phyloP scores from a whole-genome alignment of 768 basidiomycete species.

The Exidia glandulosa region DNA sequence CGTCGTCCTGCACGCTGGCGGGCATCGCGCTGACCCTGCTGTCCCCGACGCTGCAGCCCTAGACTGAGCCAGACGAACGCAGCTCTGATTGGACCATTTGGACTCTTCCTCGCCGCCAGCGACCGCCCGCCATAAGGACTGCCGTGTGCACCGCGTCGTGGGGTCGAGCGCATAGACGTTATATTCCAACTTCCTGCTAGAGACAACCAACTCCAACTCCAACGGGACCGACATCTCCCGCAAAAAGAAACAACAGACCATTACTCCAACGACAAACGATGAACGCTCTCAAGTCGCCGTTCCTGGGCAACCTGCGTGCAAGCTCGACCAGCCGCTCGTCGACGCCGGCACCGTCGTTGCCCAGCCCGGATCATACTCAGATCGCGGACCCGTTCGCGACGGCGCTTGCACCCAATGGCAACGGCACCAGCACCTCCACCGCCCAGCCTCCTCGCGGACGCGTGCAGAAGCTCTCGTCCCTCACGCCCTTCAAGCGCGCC shows the following conservation, averaged over 20 bases:
- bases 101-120: conserved; percentile 45
- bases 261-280: conserved; percentile 27
- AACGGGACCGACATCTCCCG: too few relatives aligned
- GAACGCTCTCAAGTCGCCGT: conserved; percentile 56
- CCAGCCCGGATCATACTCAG: neutral
- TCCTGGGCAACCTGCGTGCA: conserved; percentile 40
- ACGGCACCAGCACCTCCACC: conserved; percentile 12
- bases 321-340: conserved; percentile 44
- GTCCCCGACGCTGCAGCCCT: neutral
- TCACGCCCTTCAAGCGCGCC: conserved; percentile 47
- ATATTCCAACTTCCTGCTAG: conserved; percentile 8
- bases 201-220: conserved; percentile 4
- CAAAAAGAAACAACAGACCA: conserved; percentile 6
- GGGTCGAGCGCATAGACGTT: conserved; percentile 27
- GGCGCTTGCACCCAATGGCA: conserved; percentile 15
- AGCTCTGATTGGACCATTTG: conserved; percentile 51
- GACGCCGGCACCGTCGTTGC: conserved; percentile 28
- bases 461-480: conserved; percentile 41
- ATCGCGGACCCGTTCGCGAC: conserved; percentile 1
- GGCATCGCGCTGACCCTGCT: neutral
- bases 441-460: conserved; percentile 30
- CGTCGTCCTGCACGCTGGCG: conserved; percentile 1
- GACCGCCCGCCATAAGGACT: conserved; percentile 66
- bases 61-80: conserved; percentile 2
- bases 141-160: conserved; percentile 20